These are phyloP conservation scores for Sanghuangporus baumii DNA, from an alignment of 1,284 basidiomycete genomes.

Conservation along the genomic window DNA sequence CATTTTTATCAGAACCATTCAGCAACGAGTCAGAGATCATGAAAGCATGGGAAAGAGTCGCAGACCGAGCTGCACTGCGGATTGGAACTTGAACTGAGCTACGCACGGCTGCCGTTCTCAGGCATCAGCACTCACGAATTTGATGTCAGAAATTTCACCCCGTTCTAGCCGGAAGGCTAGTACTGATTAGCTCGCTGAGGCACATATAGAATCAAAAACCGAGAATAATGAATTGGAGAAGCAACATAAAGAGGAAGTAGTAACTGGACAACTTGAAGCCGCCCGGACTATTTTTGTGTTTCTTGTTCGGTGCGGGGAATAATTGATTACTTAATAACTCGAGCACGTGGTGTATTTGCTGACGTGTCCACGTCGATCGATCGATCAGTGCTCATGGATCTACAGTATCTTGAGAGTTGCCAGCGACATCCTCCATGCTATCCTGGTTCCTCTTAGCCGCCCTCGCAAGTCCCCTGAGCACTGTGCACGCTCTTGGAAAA, in stretches of 20 bases:
- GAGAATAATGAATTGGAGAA: neutral
- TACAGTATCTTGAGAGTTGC: no score
- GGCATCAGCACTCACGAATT: neutral
- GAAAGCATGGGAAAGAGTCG: slow-evolving; percentile 2
- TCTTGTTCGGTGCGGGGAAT: neutral
- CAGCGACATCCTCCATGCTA: slow-evolving; percentile 2
- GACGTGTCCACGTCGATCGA: neutral
- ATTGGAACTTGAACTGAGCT: neutral
- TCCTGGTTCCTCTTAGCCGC: slow-evolving; percentile 12
- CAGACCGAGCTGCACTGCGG: neutral
- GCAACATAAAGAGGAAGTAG: neutral
- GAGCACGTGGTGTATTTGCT: neutral
- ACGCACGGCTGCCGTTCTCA: neutral
- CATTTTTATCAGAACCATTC: neutral
- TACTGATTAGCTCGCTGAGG: neutral
- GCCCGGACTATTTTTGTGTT: no score
- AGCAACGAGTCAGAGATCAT: neutral
- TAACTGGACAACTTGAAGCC: neutral
- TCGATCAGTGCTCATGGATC: neutral
- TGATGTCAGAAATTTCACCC: neutral
- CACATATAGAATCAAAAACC: neutral
- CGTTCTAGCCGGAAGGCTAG: neutral
- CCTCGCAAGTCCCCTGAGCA: slow-evolving; percentile 1
- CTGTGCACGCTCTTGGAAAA: slow-evolving; percentile 31
- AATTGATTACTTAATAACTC: no score